Conservation (phyloP, 1,284 basidiomycete species). For the Dichomitus squalens region DNA sequence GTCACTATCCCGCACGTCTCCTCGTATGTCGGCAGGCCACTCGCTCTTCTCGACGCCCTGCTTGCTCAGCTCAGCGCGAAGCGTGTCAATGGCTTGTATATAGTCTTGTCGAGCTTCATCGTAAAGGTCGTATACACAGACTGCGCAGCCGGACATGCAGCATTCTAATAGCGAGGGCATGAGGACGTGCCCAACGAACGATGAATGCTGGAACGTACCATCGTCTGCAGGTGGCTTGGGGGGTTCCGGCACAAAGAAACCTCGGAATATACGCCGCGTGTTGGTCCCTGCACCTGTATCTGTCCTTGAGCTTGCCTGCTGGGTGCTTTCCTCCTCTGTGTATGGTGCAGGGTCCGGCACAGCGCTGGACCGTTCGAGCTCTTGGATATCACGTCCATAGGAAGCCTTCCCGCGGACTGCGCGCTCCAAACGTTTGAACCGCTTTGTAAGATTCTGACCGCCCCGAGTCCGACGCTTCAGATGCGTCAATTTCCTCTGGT, state of each 20-base stretch:
- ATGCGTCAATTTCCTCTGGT: slow-evolving; percentile 9
- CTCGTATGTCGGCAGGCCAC: slow-evolving; percentile 62
- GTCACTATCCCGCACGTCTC: slow-evolving; percentile 4
- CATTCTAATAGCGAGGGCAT: slow-evolving; percentile 57
- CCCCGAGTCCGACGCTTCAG: slow-evolving; percentile 33
- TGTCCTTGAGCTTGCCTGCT: background rate
- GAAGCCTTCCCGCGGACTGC: slow-evolving; percentile 49
- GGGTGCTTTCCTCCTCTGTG: slow-evolving; percentile 4
- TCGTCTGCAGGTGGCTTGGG: slow-evolving; percentile 65
- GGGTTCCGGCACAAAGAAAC: slow-evolving; percentile 59
- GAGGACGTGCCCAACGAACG: background rate
- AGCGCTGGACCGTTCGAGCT: slow-evolving; percentile 17
- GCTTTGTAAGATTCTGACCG: slow-evolving; percentile 52
- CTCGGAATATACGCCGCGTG: slow-evolving; percentile 44
- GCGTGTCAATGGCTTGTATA: slow-evolving; percentile 50
- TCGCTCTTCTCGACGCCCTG: slow-evolving; percentile 55
- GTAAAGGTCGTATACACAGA: slow-evolving; percentile 89
- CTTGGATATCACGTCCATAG: slow-evolving; percentile 36
- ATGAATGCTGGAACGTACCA: slow-evolving; percentile 43
- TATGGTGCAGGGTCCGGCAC: slow-evolving; percentile 12
- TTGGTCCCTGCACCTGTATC: slow-evolving; percentile 5
- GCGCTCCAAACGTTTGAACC: slow-evolving; percentile 58
- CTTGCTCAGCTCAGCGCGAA: slow-evolving; percentile 53
- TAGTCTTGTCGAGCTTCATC: slow-evolving; percentile 76
- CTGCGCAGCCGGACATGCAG: slow-evolving; percentile 90